Evolutionary conservation across 1,139 yeast genomes (phyloP), one percentile per base, ranked within the genome.

Genomic region (Arxiozyma bovina): DNA sequence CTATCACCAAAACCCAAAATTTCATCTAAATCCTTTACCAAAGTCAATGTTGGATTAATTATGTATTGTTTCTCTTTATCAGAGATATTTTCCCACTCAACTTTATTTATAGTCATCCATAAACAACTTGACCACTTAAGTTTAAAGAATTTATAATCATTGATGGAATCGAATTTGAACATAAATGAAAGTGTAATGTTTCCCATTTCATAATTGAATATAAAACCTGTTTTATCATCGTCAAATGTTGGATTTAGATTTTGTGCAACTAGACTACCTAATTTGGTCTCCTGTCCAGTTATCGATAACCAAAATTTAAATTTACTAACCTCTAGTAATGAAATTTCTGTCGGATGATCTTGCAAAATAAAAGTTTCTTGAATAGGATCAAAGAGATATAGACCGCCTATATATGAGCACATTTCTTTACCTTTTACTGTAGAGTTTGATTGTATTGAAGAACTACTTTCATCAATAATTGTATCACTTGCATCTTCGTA

Each of bases 181-280:
- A 86, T 73, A 79, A 87, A 87, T 0, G 96, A 84, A 50, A 75
- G 74, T 0, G 80, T 63, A 2, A 73, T 70, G 17, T 66, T 73
- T 4, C 63, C 70, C 1, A 72, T 64, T 40, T 72, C 73, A 59
- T 79, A 76, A 64, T 86, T 86, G 76, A 88, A 89, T 41, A 85
- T 77, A 62, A 89, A 86, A 0, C 87, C 77, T 12, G 69, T 60
- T 41, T 77, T 76, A 43, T 79, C 82, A 56, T 74, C 77, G 63
- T 84, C 81, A 65, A 87, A 85, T 17, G 80, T 76, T 0, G 95
- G 90, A 61, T 79, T 83, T 72, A 87, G 73, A 42, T 77, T 75
- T 11, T 79, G 75, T 20, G 72, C 66, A 27, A 87, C 65, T 1
- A 67, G 62, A 4, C 78, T 70, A 3, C 80, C 81, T 21, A 85